Evolutionary conservation across 2,329 filamentous ascomycete species (phyloP).

Genomic region (Juglanconis juglandina): DNA sequence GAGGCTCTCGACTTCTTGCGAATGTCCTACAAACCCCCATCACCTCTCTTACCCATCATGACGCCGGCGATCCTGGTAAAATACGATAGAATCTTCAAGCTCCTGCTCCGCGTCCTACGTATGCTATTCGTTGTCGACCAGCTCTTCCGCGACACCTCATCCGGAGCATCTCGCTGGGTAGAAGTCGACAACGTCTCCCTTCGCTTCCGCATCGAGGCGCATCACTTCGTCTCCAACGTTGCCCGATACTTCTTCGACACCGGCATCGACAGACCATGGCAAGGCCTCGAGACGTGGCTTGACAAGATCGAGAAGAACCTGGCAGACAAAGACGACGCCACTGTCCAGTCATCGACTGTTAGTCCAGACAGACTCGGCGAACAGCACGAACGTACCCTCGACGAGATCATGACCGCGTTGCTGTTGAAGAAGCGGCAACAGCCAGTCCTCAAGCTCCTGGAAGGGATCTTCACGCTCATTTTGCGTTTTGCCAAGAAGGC

Average conservation of each 20-base stretch:
- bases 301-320: constrained; percentile 51
- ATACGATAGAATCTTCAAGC: constrained; percentile 82
- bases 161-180: constrained; percentile 4
- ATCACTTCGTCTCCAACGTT: constrained; percentile 72
- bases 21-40: constrained; percentile 76
- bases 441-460: constrained; percentile 68
- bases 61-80: constrained; percentile 67
- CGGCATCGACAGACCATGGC: constrained; percentile 73
- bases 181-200: constrained; percentile 40
- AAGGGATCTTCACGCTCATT: constrained; percentile 72
- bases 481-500: constrained; percentile 63
- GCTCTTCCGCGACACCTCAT: constrained; percentile 56
- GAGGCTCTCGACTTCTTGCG: constrained; percentile 92
- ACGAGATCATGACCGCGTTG: constrained; percentile 70
- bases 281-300: constrained; percentile 63
- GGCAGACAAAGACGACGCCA: constrained; percentile 30
- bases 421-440: constrained; percentile 73
- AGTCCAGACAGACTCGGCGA: constrained; percentile 66
- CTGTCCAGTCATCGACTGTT: neutral
- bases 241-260: constrained; percentile 77
- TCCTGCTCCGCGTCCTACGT: constrained; percentile 71
- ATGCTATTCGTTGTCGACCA: constrained; percentile 73
- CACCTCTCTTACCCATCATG: constrained; percentile 69
- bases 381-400: constrained; percentile 69
- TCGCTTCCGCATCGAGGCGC: constrained; percentile 71